Conservation (phyloP, 768 basidiomycete species). For the Tylopilus balloui region DNA sequence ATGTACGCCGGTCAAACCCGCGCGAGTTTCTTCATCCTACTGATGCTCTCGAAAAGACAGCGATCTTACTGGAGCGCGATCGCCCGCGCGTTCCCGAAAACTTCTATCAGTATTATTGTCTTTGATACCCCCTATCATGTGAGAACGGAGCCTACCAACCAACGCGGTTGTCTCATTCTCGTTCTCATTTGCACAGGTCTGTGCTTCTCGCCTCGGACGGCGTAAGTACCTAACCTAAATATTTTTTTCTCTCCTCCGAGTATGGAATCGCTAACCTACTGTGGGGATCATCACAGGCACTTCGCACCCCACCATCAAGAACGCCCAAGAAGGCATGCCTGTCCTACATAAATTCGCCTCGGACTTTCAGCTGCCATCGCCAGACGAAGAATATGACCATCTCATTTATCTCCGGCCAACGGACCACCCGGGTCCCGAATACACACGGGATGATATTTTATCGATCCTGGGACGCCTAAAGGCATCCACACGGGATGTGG, state of each 20-base stretch:
- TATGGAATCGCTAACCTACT: conserved; percentile 8
- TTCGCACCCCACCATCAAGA: conserved; percentile 72
- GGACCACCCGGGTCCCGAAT: conserved; percentile 40
- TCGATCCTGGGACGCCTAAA: conserved; percentile 49
- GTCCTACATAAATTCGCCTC: conserved; percentile 63
- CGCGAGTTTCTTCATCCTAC: background rate
- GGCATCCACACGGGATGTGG: conserved; percentile 23
- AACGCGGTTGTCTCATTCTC: conserved; percentile 9
- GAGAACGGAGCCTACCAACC: conserved; percentile 22
- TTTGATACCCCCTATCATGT: conserved; percentile 78
- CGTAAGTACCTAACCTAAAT: conserved; percentile 43
- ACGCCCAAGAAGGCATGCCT: conserved; percentile 49
- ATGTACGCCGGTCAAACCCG: conserved; percentile 39
- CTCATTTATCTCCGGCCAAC: conserved; percentile 39
- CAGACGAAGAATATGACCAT: conserved; percentile 63
- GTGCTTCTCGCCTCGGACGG: conserved; percentile 53
- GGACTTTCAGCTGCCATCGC: conserved; percentile 52
- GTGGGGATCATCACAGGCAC: conserved; percentile 43
- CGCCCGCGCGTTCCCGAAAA: conserved; percentile 60
- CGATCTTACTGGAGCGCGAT: conserved; percentile 72
- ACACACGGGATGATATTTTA: conserved; percentile 48
- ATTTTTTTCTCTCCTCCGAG: background rate
- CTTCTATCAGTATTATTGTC: conserved; percentile 66
- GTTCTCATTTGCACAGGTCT: conserved; percentile 42
- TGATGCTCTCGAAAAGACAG: conserved; percentile 43